Evolutionary conservation across 2,329 filamentous ascomycete species (phyloP).

Genomic region (Xylogone sp.): DNA sequence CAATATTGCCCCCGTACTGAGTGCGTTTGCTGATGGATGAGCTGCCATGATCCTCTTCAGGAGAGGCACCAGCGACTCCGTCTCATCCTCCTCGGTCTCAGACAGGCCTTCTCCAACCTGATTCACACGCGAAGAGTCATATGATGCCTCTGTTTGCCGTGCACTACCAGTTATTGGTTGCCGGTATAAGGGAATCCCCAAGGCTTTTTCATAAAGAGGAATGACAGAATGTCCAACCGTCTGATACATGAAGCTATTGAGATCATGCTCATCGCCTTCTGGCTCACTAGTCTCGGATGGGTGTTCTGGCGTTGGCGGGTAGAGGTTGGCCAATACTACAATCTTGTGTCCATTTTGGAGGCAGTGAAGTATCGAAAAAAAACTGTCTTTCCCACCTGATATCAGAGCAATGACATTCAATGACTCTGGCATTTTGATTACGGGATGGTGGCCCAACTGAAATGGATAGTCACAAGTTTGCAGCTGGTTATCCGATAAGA

Average conservation of each 20-base stretch:
- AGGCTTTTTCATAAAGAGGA: conserved; percentile 75
- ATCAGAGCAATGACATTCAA: conserved; percentile 86
- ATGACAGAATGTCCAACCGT: conserved; percentile 88
- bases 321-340: conserved; percentile 84
- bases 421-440: conserved; percentile 37
- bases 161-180: conserved; percentile 70
- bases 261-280: conserved; percentile 55
- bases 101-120: conserved; percentile 18
- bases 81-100: conserved; percentile 61
- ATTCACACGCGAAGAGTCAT: conserved; percentile 35
- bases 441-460: conserved; percentile 1
- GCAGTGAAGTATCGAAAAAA: conserved; percentile 91
- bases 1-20: conserved; percentile 88
- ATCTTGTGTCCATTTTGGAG: conserved; percentile 79
- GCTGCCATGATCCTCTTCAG: conserved; percentile 60
- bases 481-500: too few relatives aligned
- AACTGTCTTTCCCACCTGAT: conserved; percentile 95
- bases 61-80: conserved; percentile 78
- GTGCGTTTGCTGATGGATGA: conserved; percentile 79
- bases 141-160: conserved; percentile 68
- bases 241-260: conserved; percentile 99
- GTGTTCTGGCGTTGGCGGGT: conserved; percentile 45
- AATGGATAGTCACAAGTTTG: conserved; percentile 6
- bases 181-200: conserved; percentile 80
- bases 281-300: not conserved